Evolutionary conservation across 2,329 filamentous ascomycete genomes (phyloP).

Genomic region (Alternaria metachromatica): DNA sequence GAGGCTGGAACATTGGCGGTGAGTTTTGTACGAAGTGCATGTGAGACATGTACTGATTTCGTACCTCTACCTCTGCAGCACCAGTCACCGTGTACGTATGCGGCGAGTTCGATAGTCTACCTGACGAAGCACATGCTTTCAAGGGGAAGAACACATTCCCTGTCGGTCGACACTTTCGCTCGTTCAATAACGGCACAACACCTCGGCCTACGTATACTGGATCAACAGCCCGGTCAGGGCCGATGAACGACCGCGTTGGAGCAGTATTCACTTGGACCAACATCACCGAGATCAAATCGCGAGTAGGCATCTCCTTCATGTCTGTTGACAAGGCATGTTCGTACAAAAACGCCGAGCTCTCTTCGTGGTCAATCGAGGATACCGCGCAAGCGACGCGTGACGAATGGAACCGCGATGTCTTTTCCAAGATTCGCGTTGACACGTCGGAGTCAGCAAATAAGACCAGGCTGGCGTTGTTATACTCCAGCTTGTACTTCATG

Average conservation of each 20-base stretch:
- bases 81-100: slow-evolving; percentile 47
- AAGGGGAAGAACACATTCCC: slow-evolving; percentile 49
- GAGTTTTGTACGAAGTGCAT: background rate
- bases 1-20: slow-evolving; percentile 49
- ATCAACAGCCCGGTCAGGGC: slow-evolving; percentile 36
- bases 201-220: slow-evolving; percentile 41
- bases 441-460: slow-evolving; percentile 36
- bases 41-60: background rate
- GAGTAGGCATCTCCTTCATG: slow-evolving; percentile 59
- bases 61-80: background rate
- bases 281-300: slow-evolving; percentile 53
- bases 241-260: slow-evolving; percentile 55
- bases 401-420: slow-evolving; percentile 60
- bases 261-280: slow-evolving; percentile 59
- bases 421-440: slow-evolving; percentile 61
- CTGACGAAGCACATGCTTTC: slow-evolving; percentile 35
- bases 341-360: slow-evolving; percentile 57
- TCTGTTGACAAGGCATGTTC: slow-evolving; percentile 55
- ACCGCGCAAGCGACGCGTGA: slow-evolving; percentile 51
- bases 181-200: slow-evolving; percentile 38
- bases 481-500: slow-evolving; percentile 47
- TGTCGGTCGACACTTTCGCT: slow-evolving; percentile 41
- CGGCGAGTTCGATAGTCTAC: slow-evolving; percentile 41
- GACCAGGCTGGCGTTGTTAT: slow-evolving; percentile 41
- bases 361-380: slow-evolving; percentile 51